Conservation (phyloP, 306 rosid genomes). For the Prunus campanulata region DNA sequence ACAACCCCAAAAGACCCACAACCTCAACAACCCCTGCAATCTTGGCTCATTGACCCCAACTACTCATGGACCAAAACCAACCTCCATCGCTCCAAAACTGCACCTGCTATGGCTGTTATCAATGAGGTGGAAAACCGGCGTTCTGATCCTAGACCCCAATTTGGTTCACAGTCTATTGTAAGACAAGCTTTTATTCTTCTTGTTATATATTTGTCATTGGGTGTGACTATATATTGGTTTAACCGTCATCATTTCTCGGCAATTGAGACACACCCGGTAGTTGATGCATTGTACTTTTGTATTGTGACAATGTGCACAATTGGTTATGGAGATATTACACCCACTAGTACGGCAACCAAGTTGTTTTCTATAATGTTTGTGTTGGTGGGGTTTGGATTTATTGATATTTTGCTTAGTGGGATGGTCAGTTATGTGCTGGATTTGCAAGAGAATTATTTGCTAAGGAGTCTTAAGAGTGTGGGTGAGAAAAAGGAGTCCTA, state of each 20-base stretch:
- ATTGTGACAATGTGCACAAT: conserved; percentile 97
- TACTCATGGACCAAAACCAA: conserved; percentile 47
- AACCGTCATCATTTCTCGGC: conserved; percentile 57
- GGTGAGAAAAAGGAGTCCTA: conserved; percentile 62
- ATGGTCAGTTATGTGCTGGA: conserved; percentile 93
- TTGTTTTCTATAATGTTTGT: conserved; percentile 78
- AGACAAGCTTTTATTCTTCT: conserved; percentile 65
- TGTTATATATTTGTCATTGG: conserved; percentile 59
- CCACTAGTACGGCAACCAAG: conserved; percentile 66
- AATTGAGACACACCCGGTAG: conserved; percentile 73
- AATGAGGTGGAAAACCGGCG: conserved; percentile 36
- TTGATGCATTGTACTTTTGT: conserved; percentile 88
- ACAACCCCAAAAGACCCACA: conserved; percentile 27
- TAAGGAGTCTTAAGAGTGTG: conserved; percentile 51
- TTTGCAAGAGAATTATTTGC: conserved; percentile 79
- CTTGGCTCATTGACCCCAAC: conserved; percentile 72
- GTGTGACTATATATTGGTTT: conserved; percentile 73
- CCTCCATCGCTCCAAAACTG: conserved; percentile 86
- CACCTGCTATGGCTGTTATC: conserved; percentile 86
- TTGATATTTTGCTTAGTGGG: conserved; percentile 84
- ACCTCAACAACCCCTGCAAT: conserved; percentile 22
- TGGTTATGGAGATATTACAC: conserved; percentile 93
- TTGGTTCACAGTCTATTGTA: conserved; percentile 51
- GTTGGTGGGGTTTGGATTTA: conserved; percentile 88
- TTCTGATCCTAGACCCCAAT: conserved; percentile 49